phyloP scores from a whole-genome alignment of 176 grass and related monocot genomes.

The Lolium multiflorum region DNA sequence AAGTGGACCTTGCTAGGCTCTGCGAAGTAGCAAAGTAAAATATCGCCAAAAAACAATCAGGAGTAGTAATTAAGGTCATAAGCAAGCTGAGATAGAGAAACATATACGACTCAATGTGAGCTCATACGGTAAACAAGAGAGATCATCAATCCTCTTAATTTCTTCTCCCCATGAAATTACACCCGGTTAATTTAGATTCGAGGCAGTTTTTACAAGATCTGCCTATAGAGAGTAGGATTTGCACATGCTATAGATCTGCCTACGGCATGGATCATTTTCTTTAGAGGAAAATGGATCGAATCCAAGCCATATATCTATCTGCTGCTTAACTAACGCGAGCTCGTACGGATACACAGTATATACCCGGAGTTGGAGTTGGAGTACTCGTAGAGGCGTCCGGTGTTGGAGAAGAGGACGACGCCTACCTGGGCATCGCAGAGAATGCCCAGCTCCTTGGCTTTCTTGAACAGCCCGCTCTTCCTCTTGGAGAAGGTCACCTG shows the following conservation, averaged over 20 bases:
- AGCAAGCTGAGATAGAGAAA: not conserved
- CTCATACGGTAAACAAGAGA: not conserved
- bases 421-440: not conserved
- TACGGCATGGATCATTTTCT: not conserved
- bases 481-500: not conserved
- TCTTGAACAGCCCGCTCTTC: constrained; percentile 8
- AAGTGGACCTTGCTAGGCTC: not conserved
- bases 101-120: not conserved
- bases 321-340: too few relatives aligned
- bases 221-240: not conserved
- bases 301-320: too few relatives aligned
- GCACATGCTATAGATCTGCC: not conserved
- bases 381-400: not conserved
- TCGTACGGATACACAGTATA: too few relatives aligned
- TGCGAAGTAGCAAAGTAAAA: constrained; percentile 9
- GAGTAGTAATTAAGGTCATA: not conserved
- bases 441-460: not conserved
- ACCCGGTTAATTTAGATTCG: not conserved
- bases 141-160: not conserved
- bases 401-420: not conserved
- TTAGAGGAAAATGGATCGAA: not conserved
- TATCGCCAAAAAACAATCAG: not conserved
- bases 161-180: not conserved
- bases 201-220: not conserved
- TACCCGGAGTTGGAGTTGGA: not conserved